Conservation (phyloP, 768 basidiomycete species). For the Russula compacta region DNA sequence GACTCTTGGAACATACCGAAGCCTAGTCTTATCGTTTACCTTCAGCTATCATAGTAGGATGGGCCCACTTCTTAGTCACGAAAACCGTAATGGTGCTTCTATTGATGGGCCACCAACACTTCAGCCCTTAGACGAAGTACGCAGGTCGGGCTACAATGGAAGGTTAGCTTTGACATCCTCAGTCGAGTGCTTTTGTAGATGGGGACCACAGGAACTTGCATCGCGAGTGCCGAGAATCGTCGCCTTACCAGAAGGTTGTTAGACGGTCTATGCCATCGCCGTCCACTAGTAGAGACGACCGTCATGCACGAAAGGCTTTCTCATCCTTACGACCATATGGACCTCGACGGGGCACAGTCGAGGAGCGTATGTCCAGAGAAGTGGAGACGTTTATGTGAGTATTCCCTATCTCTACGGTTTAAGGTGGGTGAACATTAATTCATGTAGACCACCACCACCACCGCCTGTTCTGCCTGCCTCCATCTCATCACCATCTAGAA, state of each 20-base stretch:
- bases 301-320: neutral
- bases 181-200: neutral
- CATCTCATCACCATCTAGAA: conserved; percentile 5
- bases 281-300: neutral
- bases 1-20: neutral
- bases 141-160: neutral
- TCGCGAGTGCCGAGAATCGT: neutral
- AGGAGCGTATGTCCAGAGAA: conserved; percentile 12
- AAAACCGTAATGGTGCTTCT: neutral
- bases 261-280: neutral
- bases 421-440: neutral
- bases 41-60: neutral
- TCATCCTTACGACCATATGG: neutral
- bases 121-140: neutral
- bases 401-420: neutral
- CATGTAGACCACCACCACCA: neutral
- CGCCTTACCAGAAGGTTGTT: neutral
- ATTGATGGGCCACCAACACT: neutral
- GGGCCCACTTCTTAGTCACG: neutral
- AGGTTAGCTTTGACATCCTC: neutral
- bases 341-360: neutral
- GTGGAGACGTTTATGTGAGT: conserved; percentile 4
- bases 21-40: neutral
- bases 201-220: neutral
- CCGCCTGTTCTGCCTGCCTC: neutral